A percentile compares a stretch with the other conserved stretches of the same genome.
phyloP scores from a whole-genome alignment of 495 filamentous ascomycete species.

The Trichocladium uniseriatum region DNA sequence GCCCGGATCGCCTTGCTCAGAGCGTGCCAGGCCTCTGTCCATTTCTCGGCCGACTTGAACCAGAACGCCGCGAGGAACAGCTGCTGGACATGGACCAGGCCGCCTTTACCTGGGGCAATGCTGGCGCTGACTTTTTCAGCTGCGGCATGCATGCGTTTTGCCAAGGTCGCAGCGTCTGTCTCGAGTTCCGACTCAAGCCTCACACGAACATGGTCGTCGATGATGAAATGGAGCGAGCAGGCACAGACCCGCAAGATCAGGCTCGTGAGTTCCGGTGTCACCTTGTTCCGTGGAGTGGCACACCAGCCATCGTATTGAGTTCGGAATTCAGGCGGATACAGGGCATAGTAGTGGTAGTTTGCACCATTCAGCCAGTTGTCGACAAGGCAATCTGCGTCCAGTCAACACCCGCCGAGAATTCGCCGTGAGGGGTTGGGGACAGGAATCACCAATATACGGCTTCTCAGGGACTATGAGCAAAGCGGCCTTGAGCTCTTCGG shows the following conservation, averaged over 20 bases:
- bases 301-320: constrained; percentile 44
- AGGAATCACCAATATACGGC: constrained; percentile 24
- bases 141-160: constrained; percentile 34
- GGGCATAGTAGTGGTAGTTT: constrained; percentile 42
- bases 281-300: constrained; percentile 25
- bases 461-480: constrained; percentile 17
- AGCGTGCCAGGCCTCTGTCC: constrained; percentile 45
- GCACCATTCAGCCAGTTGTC: constrained; percentile 40
- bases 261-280: constrained; percentile 40
- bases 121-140: constrained; percentile 38
- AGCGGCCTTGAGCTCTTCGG: constrained; percentile 22
- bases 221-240: constrained; percentile 39
- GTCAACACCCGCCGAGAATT: constrained; percentile 21
- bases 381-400: constrained; percentile 36
- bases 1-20: constrained; percentile 38
- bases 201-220: constrained; percentile 24
- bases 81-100: constrained; percentile 42
- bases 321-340: constrained; percentile 41
- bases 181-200: constrained; percentile 42
- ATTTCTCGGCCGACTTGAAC: constrained; percentile 45
- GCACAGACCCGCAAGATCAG: constrained; percentile 45
- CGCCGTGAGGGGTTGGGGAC: neutral
- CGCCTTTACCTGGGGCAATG: constrained; percentile 39
- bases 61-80: constrained; percentile 43
- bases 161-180: constrained; percentile 29